These are phyloP conservation scores for Lobosporangium transversale DNA, from an alignment of 192 early-diverging fungal genomes.

Conservation along the genomic window DNA sequence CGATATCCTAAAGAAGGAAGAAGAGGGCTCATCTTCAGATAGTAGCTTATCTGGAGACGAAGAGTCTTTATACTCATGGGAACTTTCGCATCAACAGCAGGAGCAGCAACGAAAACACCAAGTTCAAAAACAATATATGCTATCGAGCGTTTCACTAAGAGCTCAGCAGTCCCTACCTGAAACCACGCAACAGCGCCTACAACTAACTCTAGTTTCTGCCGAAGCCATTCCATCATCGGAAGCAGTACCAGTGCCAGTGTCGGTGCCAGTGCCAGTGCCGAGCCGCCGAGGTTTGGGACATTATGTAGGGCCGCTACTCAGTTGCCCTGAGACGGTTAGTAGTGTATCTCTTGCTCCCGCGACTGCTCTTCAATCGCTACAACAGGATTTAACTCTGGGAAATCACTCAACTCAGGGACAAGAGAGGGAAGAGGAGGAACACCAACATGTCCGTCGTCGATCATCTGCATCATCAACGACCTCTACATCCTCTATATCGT, in stretches of 20 bases:
- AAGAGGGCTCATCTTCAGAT: background rate
- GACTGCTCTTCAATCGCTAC: no score
- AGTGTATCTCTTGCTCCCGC: conserved; percentile 11
- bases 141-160: no score
- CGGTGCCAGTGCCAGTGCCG: background rate
- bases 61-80: background rate
- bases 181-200: no score
- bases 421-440: background rate
- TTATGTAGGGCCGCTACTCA: conserved; percentile 9
- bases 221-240: no score
- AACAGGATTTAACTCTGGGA: no score
- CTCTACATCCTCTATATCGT: conserved; percentile 5
- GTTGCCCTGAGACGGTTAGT: background rate
- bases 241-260: background rate
- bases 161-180: no score
- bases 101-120: background rate
- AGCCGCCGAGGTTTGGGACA: background rate
- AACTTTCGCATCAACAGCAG: background rate
- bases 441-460: conserved; percentile 13
- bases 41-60: conserved; percentile 7
- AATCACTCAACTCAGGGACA: conserved; percentile 20
- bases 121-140: background rate
- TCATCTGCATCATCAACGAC: conserved; percentile 19
- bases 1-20: no score
- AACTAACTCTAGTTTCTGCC: no score